These are phyloP conservation scores for Mycena vulgaris DNA, from an alignment of 768 basidiomycete genomes.

Conservation along the genomic window DNA sequence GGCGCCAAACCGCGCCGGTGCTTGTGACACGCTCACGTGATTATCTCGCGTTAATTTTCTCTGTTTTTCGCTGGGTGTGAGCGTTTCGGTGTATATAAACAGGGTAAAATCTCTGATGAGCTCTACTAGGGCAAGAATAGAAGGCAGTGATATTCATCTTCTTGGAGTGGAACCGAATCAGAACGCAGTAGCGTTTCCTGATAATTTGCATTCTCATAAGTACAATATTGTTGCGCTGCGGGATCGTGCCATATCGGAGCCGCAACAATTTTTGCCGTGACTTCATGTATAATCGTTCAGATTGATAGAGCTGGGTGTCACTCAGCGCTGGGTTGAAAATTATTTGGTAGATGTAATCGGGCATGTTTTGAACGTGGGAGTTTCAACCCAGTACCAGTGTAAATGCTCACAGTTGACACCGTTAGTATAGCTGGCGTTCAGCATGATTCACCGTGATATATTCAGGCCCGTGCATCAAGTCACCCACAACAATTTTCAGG, in stretches of 20 bases:
- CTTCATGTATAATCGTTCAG: background rate
- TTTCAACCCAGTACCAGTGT: slow-evolving; percentile 10
- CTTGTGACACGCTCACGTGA: slow-evolving; percentile 1
- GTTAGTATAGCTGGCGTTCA: slow-evolving; percentile 3
- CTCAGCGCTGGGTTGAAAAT: slow-evolving; percentile 6
- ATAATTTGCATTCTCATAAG: slow-evolving; percentile 13
- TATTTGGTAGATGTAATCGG: slow-evolving; percentile 3
- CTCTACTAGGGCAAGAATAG: slow-evolving; percentile 8
- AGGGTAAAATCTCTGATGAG: background rate
- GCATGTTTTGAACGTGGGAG: slow-evolving; percentile 11
- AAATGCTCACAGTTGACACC: slow-evolving; percentile 12
- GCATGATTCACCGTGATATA: slow-evolving; percentile 12
- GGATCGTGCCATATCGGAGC: background rate
- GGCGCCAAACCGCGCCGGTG: background rate
- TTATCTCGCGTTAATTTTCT: slow-evolving; percentile 11
- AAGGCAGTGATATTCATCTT: slow-evolving; percentile 18
- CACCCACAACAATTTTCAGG: slow-evolving; percentile 13
- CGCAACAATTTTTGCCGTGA: background rate
- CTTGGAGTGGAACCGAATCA: slow-evolving; percentile 9
- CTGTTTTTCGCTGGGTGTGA: slow-evolving; percentile 2
- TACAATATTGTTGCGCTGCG: slow-evolving; percentile 12
- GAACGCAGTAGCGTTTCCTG: slow-evolving; percentile 9
- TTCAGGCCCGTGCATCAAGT: slow-evolving; percentile 15
- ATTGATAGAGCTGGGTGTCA: slow-evolving; percentile 1
- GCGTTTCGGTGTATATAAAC: background rate